Evolutionary conservation across 208 protist genomes (phyloP).

Genomic region (Wallacemonas sp.): DNA sequence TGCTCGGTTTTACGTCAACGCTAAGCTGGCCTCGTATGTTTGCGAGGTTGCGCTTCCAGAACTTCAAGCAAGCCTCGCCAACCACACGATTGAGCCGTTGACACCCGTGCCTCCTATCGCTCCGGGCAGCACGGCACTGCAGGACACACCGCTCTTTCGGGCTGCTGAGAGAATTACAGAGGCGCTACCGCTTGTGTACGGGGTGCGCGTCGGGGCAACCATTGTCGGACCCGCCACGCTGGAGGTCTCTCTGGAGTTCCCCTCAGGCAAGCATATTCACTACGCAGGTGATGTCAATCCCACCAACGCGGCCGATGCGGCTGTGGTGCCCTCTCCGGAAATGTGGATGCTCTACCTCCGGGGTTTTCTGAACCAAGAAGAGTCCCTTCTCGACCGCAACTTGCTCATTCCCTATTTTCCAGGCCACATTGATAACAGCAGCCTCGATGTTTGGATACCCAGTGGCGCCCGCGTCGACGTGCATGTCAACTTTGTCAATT

Average conservation of each 20-base stretch:
- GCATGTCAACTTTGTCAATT: conserved; percentile 15
- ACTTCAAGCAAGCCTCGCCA: conserved; percentile 15
- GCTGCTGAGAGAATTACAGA: conserved; percentile 16
- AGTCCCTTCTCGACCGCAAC: neutral
- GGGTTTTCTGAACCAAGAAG: conserved; percentile 2
- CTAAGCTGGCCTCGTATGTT: conserved; percentile 9
- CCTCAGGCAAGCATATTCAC: conserved; percentile 13
- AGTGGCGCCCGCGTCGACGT: neutral
- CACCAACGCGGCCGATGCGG: neutral
- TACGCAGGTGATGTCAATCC: conserved; percentile 11
- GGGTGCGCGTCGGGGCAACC: conserved; percentile 7
- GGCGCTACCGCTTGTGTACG: conserved; percentile 19
- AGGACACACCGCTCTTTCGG: conserved; percentile 19
- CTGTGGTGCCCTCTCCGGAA: neutral
- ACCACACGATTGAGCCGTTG: conserved; percentile 21
- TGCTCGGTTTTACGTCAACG: conserved; percentile 15
- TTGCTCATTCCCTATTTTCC: conserved; percentile 2
- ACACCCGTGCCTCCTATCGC: conserved; percentile 15
- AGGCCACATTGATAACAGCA: conserved; percentile 9
- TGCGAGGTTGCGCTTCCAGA: conserved; percentile 24
- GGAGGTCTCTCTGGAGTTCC: conserved; percentile 18
- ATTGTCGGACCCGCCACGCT: conserved; percentile 14
- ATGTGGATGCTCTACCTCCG: conserved; percentile 15
- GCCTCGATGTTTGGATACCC: neutral
- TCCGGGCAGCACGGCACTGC: conserved; percentile 15